Evolutionary conservation across 306 rosid species (phyloP), one percentile per base, ranked within the genome.

Genomic region (Heteromeles arbutifolia): DNA sequence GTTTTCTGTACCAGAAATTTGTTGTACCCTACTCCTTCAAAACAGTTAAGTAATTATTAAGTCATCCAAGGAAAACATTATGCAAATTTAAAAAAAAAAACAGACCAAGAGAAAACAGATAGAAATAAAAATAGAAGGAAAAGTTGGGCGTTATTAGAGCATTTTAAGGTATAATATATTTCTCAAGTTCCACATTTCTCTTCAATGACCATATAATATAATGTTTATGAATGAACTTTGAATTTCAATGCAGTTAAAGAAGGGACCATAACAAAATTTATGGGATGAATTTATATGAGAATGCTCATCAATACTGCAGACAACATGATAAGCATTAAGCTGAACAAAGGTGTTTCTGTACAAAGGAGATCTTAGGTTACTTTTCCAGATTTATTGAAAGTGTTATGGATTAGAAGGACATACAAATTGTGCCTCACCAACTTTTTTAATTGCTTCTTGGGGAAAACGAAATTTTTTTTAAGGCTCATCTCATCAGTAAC

Each of bases 21-120:
- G 96, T 74, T 94, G 95, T 79, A 94, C 91, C 37, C 91, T 86
- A 85, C 86, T 87, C 88, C 98, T 94, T 90, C 68, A 18, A 86
- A 86, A 86, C 31, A 76, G 78, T 77, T 74, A 81, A 34, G 31
- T 54, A 76, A 85, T 84, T 68, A 85, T 71, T 64, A 45, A 58
- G 84, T 69, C 76, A 72, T 85, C 69, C 72, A 41, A 68, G 14
- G 65, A 70, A 69, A 73, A 64, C 77, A 75, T 65, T n/a, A 15
- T 39, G 78, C 41, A 67, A 69, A 32, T 53, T 5, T 1, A 59
- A 52, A 81, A 81, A 58, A 39, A 67, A 69, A 52, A 39, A 71
- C 8, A 68, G 70, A 45, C 12, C 26, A 26, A 39, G 18, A 61
- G 31, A 21, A 71, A 31, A 21, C 28, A 41, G 58, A 44, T 31